Evolutionary conservation across 2,329 filamentous ascomycete genomes (phyloP).

Genomic region (Neodidymelliopsis sp.): DNA sequence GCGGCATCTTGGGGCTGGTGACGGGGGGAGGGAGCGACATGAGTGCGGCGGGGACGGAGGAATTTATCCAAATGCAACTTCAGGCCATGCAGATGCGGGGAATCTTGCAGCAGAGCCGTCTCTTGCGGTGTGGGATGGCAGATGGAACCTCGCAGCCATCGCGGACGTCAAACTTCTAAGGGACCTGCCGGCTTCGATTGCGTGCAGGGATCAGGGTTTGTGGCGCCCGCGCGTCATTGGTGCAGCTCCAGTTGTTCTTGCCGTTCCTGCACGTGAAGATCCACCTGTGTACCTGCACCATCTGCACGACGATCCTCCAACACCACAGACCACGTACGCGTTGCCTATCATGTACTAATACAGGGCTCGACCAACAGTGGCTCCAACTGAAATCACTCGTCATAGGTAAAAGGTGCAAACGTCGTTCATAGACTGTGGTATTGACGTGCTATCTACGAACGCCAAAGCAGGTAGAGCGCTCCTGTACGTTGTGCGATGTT

Average conservation of each 20-base stretch:
- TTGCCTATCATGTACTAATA: too few species aligned
- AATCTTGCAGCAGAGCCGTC: conserved; percentile 14
- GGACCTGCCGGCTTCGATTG: conserved; percentile 17
- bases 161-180: conserved; percentile 18
- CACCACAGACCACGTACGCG: too few species aligned
- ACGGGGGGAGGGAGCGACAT: conserved; percentile 49
- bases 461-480: too few species aligned
- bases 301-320: not conserved
- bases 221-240: conserved; percentile 13
- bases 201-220: conserved; percentile 12
- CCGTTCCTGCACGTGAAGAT: conserved; percentile 13
- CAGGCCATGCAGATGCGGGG: conserved; percentile 26
- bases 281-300: not conserved
- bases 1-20: conserved; percentile 48
- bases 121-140: conserved; percentile 20
- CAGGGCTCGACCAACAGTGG: too few species aligned
- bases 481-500: too few species aligned
- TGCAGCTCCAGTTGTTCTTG: conserved; percentile 6
- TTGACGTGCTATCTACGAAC: too few species aligned
- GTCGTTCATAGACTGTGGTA: too few species aligned
- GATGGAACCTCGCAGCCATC: conserved; percentile 15
- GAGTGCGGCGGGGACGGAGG: conserved; percentile 31
- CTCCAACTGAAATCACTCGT: too few species aligned
- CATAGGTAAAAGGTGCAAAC: too few species aligned
- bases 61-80: conserved; percentile 30